Base-by-base conservation (phyloP, 768 basidiomycete genomes). In the Tulasnella sp. region DNA sequence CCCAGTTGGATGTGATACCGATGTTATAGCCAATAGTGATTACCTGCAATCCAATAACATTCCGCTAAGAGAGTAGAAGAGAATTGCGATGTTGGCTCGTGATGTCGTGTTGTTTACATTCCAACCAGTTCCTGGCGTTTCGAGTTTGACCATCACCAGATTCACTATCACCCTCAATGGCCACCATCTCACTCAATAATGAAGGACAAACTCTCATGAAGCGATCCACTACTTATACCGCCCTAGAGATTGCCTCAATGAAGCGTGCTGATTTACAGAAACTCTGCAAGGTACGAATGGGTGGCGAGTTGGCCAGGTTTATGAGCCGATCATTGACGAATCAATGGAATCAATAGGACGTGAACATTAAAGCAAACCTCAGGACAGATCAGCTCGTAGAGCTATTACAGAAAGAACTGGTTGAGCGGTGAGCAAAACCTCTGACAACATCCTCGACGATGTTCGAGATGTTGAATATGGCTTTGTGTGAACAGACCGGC, bases 311-410 rank as follows among this genome's bases (percentile, higher is more conserved):
- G 27, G 13, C 11, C 13, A 9, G 51, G 10, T 13, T 53, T 11
- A 11, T 29, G 13, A 30, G 8, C 34, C 5, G 42, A 23, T 56
- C 15, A 51, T 19, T 34, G 30, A 27, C 15, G 54, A 43, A 56
- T 2, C 24, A 3, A 34, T 24, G 29, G 24, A n/a, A 32, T 54
- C 19, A 26, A 38, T 23, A 60, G 59, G 59, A 60, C n/a, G 30
- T 53, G 24, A 60, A 60, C 44, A 53, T 60, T 29, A 60, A 60
- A 34, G 59, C 59, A 19, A 60, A 60, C 44, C 51, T 60, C 13
- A 27, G 51, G 34, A 60, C 59, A 9, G 59, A 60, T 29, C 48
- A 51, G 44, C 59, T 60, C 41, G 59, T 60, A 5, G 59, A 60
- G 13, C 38, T 43, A 52, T 49, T 60, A 41, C 23, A 29, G 10